phyloP scores from a whole-genome alignment of 139 green algal species.

The Pleodorina starrii region DNA sequence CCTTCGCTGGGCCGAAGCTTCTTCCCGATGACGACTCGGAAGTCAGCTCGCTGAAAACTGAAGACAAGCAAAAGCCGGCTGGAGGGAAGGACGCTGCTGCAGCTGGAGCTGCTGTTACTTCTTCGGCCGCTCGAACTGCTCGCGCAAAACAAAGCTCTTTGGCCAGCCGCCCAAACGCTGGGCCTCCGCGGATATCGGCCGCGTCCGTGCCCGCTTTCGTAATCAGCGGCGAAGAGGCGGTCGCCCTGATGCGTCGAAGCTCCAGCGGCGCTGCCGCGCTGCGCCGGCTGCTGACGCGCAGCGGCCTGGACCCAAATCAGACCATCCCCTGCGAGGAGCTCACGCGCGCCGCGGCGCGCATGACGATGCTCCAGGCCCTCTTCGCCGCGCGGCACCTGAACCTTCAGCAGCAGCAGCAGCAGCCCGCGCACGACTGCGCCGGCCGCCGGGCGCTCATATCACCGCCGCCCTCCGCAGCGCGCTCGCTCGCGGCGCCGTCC shows the following conservation, averaged over 20 bases:
- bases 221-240: neutral
- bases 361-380: conserved; percentile 10
- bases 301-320: neutral
- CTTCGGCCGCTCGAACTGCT: neutral
- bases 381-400: neutral
- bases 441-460: too few species aligned
- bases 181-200: neutral
- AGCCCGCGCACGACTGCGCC: too few species aligned
- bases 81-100: neutral
- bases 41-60: neutral
- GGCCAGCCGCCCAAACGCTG: neutral
- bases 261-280: neutral
- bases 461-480: too few species aligned
- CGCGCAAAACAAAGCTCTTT: neutral
- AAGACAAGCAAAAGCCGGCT: neutral
- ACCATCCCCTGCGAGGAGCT: neutral
- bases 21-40: neutral
- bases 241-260: neutral
- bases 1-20: neutral
- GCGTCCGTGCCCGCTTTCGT: neutral
- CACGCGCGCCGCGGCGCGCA: neutral
- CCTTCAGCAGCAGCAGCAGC: neutral
- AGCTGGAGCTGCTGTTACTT: neutral
- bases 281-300: neutral
- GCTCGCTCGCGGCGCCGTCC: too few species aligned